These are phyloP conservation scores for Haplosporangium gracile DNA, from an alignment of 192 early-diverging fungal genomes.

Conservation along the genomic window DNA sequence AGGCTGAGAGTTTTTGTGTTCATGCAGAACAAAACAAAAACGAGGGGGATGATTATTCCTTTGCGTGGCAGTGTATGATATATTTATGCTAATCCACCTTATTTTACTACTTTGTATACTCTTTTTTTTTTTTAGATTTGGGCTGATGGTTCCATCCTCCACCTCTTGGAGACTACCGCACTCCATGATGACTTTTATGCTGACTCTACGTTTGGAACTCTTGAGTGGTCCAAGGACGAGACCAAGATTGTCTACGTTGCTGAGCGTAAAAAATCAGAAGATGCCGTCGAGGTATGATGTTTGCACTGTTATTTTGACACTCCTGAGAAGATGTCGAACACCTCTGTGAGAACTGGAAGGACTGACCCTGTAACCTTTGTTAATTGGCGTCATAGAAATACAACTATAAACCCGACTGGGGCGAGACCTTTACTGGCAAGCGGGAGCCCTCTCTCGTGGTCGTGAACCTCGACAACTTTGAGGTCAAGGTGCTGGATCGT, in stretches of 20 bases:
- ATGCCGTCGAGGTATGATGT: slow-evolving; percentile 46
- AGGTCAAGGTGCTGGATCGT: slow-evolving; percentile 53
- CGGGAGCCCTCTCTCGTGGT: slow-evolving; percentile 66
- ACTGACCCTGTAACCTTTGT: not conserved
- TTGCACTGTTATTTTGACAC: not conserved
- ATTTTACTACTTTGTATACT: not conserved
- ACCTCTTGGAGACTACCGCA: slow-evolving; percentile 73
- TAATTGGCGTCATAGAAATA: slow-evolving; percentile 47
- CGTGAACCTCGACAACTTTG: slow-evolving; percentile 59
- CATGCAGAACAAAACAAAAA: not conserved
- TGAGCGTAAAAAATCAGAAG: slow-evolving; percentile 70
- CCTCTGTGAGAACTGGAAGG: not conserved
- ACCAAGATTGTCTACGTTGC: slow-evolving; percentile 74
- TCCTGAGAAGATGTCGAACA: not conserved
- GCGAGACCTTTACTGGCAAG: slow-evolving; percentile 77
- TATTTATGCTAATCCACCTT: not conserved
- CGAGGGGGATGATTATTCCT: not conserved
- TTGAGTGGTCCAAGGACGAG: slow-evolving; percentile 73
- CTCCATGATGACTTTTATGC: slow-evolving; percentile 79
- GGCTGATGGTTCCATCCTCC: slow-evolving; percentile 63
- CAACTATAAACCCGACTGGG: slow-evolving; percentile 73
- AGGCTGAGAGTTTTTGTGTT: not conserved
- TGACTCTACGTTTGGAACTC: slow-evolving; percentile 73
- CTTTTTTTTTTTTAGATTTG: slow-evolving; percentile 54
- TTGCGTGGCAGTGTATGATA: not conserved